Evolutionary conservation across 2,329 filamentous ascomycete species (phyloP), one percentile per base, ranked within the genome.

Genomic region (Cladophialophora carrionii): DNA sequence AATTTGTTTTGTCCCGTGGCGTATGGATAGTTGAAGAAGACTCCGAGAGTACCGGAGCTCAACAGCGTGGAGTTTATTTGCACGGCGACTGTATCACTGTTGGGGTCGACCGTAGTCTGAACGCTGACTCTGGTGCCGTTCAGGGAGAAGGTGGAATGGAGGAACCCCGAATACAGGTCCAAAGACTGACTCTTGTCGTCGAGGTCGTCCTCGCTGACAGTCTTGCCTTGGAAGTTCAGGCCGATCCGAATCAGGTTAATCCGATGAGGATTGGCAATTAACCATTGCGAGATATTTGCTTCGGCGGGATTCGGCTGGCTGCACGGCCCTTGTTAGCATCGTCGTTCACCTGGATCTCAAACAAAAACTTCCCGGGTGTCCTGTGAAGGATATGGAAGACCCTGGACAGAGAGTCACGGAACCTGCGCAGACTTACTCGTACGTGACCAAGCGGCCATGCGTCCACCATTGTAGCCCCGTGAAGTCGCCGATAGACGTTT

Each of bases 21-120:
- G 60, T 82, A 80, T 2, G 84, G 83, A 61, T 83, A 85, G 61
- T 85, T 82, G 61, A 85, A 79, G 68, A 83, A 84, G 5, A 85
- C 71, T 0, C 80, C 79, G 7, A 85, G 70, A 68, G 0, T 76
- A 78, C 1, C 68, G 66, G 4, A 69, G 71, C 37, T 43, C 7
- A 85, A 67, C 2, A 83, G 72, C 0, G 75, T 70, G 0, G 81
- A 84, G 12, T 76, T 72, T 10, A 84, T 72, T 7, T 75, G 71
- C 26, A 84, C 74, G 1, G 78, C 80, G 17, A 84, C 68, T 17
- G 80, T 80, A 66, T 83, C 81, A 0, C 79, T 80, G n/a, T 76
- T 69, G 0, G 81, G 76, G 61, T 82, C 80, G 6, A 76, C 80
- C 69, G 77, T 77, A 0, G 81, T 84, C 62, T 79, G 76, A 24